Conservation (phyloP, 306 rosid genomes). For the Hylodesmum podocarpum region DNA sequence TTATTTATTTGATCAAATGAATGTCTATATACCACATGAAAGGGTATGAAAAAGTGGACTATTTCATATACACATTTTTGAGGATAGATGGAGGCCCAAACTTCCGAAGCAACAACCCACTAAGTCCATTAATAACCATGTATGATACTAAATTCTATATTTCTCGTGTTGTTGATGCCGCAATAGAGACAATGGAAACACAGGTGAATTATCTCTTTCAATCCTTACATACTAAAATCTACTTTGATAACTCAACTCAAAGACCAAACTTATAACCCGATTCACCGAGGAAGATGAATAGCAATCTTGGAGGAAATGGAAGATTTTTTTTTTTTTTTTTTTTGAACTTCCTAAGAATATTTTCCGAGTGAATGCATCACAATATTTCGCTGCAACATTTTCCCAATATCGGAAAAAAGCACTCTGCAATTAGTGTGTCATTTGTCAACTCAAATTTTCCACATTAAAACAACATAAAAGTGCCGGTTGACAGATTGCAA, state of each 20-base stretch:
- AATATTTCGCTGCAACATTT: slow-evolving; percentile 16
- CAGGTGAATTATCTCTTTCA: too few species aligned
- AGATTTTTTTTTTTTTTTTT: not conserved
- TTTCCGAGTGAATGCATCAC: not conserved
- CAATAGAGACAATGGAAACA: too few species aligned
- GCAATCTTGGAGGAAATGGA: not conserved
- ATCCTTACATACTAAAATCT: too few species aligned
- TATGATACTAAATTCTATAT: too few species aligned
- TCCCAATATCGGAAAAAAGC: not conserved
- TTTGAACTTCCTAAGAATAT: not conserved
- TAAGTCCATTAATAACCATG: too few species aligned
- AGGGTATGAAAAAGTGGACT: too few species aligned
- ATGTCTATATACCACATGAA: too few species aligned
- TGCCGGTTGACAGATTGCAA: not conserved
- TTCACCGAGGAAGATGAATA: not conserved
- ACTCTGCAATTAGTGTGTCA: not conserved
- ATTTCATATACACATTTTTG: too few species aligned
- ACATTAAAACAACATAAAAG: not conserved
- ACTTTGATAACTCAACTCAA: not conserved
- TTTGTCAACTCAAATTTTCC: not conserved
- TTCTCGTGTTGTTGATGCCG: not conserved
- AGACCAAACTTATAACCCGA: too few species aligned
- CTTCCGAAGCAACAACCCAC: too few species aligned
- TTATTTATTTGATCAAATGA: not conserved
- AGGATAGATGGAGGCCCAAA: too few species aligned